Conservation (phyloP, 176 grass and related monocot species). For the Urochloa ruziziensis region DNA sequence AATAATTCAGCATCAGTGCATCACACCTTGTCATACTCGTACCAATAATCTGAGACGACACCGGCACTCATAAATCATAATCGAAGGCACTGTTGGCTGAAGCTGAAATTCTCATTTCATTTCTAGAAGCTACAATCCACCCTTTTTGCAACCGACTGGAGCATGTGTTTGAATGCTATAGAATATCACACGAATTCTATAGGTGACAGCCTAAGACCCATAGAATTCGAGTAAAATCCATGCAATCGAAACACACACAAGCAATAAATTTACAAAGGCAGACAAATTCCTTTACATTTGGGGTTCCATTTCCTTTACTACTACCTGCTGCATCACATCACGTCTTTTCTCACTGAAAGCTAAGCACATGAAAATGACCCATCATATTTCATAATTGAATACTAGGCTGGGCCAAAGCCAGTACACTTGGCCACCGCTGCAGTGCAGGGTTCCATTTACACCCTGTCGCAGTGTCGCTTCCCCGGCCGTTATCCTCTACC, state of each 20-base stretch:
- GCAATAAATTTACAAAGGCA: neutral
- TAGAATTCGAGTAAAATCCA: neutral
- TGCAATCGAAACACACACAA: no score
- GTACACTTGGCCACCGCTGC: neutral
- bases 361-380: constrained; percentile 20
- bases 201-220: neutral
- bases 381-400: constrained; percentile 16
- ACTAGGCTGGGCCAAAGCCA: neutral
- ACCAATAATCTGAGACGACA: no score
- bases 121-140: no score
- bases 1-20: no score
- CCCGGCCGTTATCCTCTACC: constrained; percentile 26
- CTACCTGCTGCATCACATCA: constrained; percentile 4
- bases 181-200: neutral
- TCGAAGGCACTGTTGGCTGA: no score
- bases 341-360: constrained; percentile 41
- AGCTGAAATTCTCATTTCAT: no score
- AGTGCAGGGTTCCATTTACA: constrained; percentile 8
- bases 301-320: neutral
- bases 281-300: neutral
- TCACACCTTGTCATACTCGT: no score
- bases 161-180: neutral
- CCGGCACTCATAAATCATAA: no score
- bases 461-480: constrained; percentile 23
- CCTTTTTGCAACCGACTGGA: neutral